These are phyloP conservation scores for Glebionis coronaria DNA, from an alignment of 129 eudicot genomes.

Conservation along the genomic window DNA sequence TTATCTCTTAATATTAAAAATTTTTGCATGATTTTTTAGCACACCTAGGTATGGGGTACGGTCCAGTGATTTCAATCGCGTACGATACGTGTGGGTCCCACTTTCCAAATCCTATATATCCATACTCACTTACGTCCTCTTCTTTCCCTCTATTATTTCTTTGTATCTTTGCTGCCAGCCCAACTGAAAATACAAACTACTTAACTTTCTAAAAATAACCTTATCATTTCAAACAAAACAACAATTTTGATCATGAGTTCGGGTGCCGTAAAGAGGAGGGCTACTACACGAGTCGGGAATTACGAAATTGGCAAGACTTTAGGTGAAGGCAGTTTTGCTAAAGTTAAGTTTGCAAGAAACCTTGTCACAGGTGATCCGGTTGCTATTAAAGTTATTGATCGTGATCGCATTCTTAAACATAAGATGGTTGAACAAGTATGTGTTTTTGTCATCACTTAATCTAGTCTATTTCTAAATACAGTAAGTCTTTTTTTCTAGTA, in stretches of 20 bases:
- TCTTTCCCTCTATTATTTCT: conserved; percentile 21
- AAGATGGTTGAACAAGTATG: conserved; percentile 78
- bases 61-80: conserved; percentile 23
- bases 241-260: conserved; percentile 18
- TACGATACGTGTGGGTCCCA: conserved; percentile 37
- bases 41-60: conserved; percentile 23
- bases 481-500: background rate
- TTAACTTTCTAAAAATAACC: background rate
- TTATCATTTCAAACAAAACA: conserved; percentile 1
- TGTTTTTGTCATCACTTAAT: background rate
- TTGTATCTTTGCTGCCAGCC: conserved; percentile 3
- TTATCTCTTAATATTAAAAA: background rate
- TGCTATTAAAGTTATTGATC: conserved; percentile 84
- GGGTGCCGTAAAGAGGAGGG: conserved; percentile 32
- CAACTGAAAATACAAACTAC: conserved; percentile 12
- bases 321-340: conserved; percentile 90
- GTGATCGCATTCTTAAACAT: conserved; percentile 70
- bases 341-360: conserved; percentile 76
- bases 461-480: background rate
- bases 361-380: conserved; percentile 49
- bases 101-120: conserved; percentile 18
- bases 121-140: conserved; percentile 31
- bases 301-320: conserved; percentile 81
- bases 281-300: conserved; percentile 51
- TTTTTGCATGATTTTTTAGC: background rate